A percentile compares a stretch with the other conserved stretches of the same genome.
These are phyloP conservation scores for Scopulariopsis brevicaulis DNA, from an alignment of 2,329 filamentous ascomycete genomes.

Conservation along the genomic window DNA sequence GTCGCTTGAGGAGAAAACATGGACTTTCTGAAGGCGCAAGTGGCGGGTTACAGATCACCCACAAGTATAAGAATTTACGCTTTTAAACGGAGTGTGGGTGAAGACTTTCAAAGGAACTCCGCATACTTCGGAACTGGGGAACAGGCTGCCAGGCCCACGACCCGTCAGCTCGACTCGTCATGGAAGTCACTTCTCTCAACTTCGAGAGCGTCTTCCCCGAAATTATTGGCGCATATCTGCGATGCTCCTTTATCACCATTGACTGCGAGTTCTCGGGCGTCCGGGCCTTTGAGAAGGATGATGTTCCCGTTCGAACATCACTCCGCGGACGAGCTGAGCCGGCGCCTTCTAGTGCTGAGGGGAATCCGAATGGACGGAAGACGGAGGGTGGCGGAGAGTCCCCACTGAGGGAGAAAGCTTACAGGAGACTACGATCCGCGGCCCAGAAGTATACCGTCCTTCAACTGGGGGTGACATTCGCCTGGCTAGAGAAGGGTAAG, in stretches of 20 bases:
- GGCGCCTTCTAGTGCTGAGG: background rate
- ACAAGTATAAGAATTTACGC: no score
- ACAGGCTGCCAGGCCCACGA: background rate
- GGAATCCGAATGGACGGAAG: constrained; percentile 5
- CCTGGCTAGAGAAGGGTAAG: constrained; percentile 7
- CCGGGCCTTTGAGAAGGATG: background rate
- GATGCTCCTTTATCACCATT: constrained; percentile 19
- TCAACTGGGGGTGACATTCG: constrained; percentile 23
- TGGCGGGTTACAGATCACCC: no score
- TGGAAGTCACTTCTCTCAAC: constrained; percentile 10
- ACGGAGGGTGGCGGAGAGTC: background rate
- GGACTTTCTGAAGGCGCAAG: no score
- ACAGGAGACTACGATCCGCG: constrained; percentile 14
- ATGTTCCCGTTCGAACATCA: background rate
- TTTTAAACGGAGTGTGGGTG: no score
- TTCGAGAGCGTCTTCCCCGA: constrained; percentile 13
- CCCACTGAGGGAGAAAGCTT: constrained; percentile 7
- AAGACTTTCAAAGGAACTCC: background rate
- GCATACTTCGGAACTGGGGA: background rate
- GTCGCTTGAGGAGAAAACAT: no score
- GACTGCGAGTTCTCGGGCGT: constrained; percentile 27
- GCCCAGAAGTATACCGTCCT: constrained; percentile 19
- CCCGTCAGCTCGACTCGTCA: background rate
- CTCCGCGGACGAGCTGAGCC: constrained; percentile 3
- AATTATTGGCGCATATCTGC: constrained; percentile 16